Conservation (phyloP, 495 filamentous ascomycete genomes). For the Penicillium malachiteum region DNA sequence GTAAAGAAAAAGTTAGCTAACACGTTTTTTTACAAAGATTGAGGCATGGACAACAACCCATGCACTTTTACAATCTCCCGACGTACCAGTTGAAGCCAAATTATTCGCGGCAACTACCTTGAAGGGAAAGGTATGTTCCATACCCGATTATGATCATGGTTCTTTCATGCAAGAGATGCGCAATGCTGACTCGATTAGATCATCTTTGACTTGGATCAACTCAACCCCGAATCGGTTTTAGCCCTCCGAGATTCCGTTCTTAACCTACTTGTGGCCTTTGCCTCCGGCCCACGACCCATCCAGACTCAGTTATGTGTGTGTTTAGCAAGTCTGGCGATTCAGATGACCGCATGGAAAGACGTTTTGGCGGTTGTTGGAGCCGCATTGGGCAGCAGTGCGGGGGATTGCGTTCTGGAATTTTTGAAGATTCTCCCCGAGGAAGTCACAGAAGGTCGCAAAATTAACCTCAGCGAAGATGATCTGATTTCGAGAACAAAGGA, state of each 20-base stretch:
- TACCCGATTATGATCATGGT: background rate
- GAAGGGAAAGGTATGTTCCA: slow-evolving; percentile 83
- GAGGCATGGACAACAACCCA: slow-evolving; percentile 90
- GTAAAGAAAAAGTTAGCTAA: background rate
- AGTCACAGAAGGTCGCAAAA: slow-evolving; percentile 98
- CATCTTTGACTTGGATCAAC: slow-evolving; percentile 80
- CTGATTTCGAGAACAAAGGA: slow-evolving; percentile 77
- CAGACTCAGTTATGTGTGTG: slow-evolving; percentile 94
- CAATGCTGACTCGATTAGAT: slow-evolving; percentile 55
- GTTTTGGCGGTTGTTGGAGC: slow-evolving; percentile 78
- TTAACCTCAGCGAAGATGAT: slow-evolving; percentile 97
- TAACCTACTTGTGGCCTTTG: slow-evolving; percentile 71
- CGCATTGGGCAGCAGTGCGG: slow-evolving; percentile 71
- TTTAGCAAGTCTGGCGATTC: slow-evolving; percentile 88
- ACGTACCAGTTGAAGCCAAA: slow-evolving; percentile 75
- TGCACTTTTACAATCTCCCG: slow-evolving; percentile 73
- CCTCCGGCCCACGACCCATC: slow-evolving; percentile 82
- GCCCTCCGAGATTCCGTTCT: slow-evolving; percentile 81
- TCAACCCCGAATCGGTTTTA: slow-evolving; percentile 70
- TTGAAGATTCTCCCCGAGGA: slow-evolving; percentile 95
- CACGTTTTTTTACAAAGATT: slow-evolving; percentile 48
- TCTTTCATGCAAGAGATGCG: background rate
- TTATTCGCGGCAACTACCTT: slow-evolving; percentile 95
- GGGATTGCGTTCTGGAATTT: slow-evolving; percentile 90
- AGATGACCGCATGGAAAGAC: slow-evolving; percentile 95